A percentile compares a stretch with the other conserved stretches of the same genome.
Evolutionary conservation across 2,329 filamentous ascomycete species (phyloP).

Genomic region (Lecanicillium sp.): DNA sequence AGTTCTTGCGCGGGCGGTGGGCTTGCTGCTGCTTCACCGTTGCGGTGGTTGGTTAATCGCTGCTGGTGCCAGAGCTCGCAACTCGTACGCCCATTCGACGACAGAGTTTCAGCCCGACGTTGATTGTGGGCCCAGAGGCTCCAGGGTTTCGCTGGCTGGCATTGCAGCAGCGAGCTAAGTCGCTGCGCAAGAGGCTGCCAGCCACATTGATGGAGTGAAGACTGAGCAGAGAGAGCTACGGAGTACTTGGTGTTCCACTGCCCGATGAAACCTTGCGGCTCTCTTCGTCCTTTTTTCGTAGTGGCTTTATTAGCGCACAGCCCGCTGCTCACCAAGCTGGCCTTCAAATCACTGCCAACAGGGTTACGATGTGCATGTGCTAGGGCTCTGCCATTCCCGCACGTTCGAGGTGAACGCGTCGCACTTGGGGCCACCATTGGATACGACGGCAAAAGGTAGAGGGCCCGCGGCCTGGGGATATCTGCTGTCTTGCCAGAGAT

Average conservation of each 20-base stretch:
- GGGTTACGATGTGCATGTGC: conserved; percentile 5
- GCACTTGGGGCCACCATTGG: background rate
- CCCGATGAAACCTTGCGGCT: conserved; percentile 11
- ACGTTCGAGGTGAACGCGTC: background rate
- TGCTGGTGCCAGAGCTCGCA: no score
- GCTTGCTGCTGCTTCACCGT: background rate
- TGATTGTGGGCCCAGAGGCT: conserved; percentile 1
- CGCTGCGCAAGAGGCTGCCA: no score
- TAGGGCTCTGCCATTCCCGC: background rate
- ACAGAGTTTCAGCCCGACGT: conserved; percentile 9
- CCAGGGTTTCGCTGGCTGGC: no score
- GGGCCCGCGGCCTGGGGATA: background rate
- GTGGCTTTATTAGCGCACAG: background rate
- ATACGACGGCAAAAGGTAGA: background rate
- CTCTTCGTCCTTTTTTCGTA: no score
- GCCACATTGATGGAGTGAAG: no score
- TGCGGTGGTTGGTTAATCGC: background rate
- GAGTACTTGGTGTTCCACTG: background rate
- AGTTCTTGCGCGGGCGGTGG: background rate
- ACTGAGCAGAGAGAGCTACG: no score
- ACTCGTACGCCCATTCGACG: background rate
- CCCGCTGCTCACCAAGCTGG: conserved; percentile 1
- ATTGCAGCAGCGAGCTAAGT: no score
- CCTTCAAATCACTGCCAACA: background rate
- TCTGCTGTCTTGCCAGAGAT: background rate